Percentiles rank a stretch among this genome's conserved stretches.
phyloP scores from a whole-genome alignment of 495 filamentous ascomycete species.

The Ramalina intermedia region DNA sequence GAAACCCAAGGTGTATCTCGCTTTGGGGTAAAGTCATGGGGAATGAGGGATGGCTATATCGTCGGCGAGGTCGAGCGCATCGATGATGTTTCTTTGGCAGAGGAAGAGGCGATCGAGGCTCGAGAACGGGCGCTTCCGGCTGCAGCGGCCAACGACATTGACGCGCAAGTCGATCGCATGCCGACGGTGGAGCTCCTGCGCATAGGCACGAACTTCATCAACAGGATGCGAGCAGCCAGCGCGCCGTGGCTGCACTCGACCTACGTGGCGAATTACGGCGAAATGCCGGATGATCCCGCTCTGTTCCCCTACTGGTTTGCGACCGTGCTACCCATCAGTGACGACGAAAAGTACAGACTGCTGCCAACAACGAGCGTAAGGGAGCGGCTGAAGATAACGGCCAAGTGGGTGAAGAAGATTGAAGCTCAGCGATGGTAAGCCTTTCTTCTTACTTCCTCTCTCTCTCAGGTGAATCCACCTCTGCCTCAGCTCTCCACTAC shows the following conservation, averaged over 20 bases:
- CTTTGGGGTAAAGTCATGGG: slow-evolving; percentile 54
- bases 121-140: slow-evolving; percentile 28
- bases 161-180: slow-evolving; percentile 38
- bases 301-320: slow-evolving; percentile 88
- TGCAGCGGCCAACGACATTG: slow-evolving; percentile 16
- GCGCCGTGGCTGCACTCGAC: slow-evolving; percentile 60
- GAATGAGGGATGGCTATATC: slow-evolving; percentile 58
- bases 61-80: slow-evolving; percentile 59
- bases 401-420: slow-evolving; percentile 57
- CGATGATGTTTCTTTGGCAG: slow-evolving; percentile 63
- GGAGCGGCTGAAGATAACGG: slow-evolving; percentile 66
- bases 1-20: slow-evolving; percentile 61
- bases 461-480: background rate
- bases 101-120: slow-evolving; percentile 64
- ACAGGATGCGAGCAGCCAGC: slow-evolving; percentile 45
- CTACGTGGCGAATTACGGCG: slow-evolving; percentile 60
- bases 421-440: slow-evolving; percentile 62
- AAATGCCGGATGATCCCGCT: slow-evolving; percentile 57
- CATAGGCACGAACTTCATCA: slow-evolving; percentile 49
- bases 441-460: slow-evolving; percentile 1
- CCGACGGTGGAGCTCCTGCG: slow-evolving; percentile 57
- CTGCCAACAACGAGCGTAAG: slow-evolving; percentile 58
- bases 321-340: slow-evolving; percentile 58
- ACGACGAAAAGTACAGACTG: slow-evolving; percentile 65
- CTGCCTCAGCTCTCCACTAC: background rate